phyloP scores from a whole-genome alignment of 192 early-diverging fungal species.

The Gigaspora rosea region DNA sequence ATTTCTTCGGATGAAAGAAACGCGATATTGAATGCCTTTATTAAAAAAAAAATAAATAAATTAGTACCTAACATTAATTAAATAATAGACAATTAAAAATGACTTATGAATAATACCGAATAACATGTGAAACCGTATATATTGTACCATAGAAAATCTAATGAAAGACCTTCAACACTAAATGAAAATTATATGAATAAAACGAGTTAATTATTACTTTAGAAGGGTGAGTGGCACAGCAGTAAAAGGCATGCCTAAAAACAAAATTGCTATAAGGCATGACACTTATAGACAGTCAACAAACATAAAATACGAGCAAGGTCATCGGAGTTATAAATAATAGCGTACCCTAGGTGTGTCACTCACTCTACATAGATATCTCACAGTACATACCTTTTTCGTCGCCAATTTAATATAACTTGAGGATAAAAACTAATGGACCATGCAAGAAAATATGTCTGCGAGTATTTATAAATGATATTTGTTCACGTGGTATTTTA shows the following conservation, averaged over 20 bases:
- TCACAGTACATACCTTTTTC: conserved; percentile 58
- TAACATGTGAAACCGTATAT: conserved; percentile 86
- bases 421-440: conserved; percentile 89
- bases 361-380: too few relatives aligned
- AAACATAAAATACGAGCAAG: not conserved
- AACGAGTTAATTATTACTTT: not conserved
- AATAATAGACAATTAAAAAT: not conserved
- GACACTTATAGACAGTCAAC: not conserved
- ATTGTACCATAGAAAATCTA: conserved; percentile 90
- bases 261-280: too few relatives aligned
- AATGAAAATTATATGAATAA: not conserved
- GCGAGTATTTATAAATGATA: not conserved
- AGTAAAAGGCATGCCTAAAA: too few relatives aligned
- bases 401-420: conserved; percentile 70
- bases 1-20: conserved; percentile 69
- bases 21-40: conserved; percentile 71
- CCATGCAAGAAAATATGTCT: conserved; percentile 82
- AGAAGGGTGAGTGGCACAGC: too few relatives aligned
- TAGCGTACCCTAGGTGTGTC: too few relatives aligned
- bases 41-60: not conserved
- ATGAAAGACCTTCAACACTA: conserved; percentile 81
- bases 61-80: not conserved
- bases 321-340: not conserved
- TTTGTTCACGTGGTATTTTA: not conserved
- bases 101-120: conserved; percentile 45